Base-by-base conservation (phyloP, 192 early-diverging fungal species). In the Backusella westeae region DNA sequence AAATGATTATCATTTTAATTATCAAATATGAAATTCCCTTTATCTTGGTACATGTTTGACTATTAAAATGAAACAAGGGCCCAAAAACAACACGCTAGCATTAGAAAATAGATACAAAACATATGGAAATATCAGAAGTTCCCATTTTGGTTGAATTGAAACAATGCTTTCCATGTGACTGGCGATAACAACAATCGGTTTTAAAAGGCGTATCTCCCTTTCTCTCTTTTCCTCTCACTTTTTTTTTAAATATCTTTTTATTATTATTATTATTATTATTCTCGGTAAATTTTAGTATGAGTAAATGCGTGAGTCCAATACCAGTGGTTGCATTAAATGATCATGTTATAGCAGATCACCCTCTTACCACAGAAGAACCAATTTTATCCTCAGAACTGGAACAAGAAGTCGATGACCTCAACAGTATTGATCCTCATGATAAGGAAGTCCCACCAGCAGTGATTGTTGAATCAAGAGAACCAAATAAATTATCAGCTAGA, bases 351-450 rank as follows among this genome's bases (percentile, higher is more conserved):
- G 9, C 23, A 63, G 67, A 76, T 4, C 67, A 70, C 38, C 75
- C 75, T 49, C 42, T 76, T 23, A 76, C 75, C 7, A 76, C 75
- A 12, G 75, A 76, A 38, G 75, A 76, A 4, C 75, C 75, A 4
- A 23, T 39, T 12, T 32, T 70, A 39, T 32, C 44, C 4, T 19
- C 26, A 15, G 38, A 65, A 35, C 19, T 70, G 3, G 67, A 56
- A 56, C 23, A 70, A 26, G 67, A 76, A 56, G 29, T 67, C 1
- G 46, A 69, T 38, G 32, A 56, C 53, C 19, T 76, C 23, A 76
- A 76, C 53, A 36, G 42, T 15, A 29, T 53, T 32, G 44, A 56
- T 21, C 39, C 34, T 19, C 15, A 44, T 10, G 67, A 70, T 52
- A 42, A 41, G 19, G 9, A 21, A 53, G 34, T 70, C 12, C 71